These are phyloP conservation scores for Xenosphaeropsis pyriputrescens DNA, from an alignment of 2,329 filamentous ascomycete species.

Conservation along the genomic window DNA sequence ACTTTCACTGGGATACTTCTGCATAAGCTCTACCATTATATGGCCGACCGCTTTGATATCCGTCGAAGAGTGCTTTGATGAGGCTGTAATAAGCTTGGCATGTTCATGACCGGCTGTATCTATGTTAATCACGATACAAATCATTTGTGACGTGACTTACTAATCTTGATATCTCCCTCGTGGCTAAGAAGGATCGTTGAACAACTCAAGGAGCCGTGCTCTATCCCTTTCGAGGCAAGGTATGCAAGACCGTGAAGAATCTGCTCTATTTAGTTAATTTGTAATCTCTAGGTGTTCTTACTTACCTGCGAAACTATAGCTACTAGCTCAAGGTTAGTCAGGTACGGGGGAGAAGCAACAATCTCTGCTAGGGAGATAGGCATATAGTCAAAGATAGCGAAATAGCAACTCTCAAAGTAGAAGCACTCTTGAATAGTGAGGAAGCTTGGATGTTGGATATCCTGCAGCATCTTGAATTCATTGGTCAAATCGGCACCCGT, in stretches of 20 bases:
- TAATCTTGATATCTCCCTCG: conserved; percentile 8
- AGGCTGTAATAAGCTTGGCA: background rate
- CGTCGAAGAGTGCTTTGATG: background rate
- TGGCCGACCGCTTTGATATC: background rate
- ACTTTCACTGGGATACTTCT: conserved; percentile 18
- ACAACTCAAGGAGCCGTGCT: conserved; percentile 7
- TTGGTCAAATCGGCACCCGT: background rate
- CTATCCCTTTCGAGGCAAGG: conserved; percentile 5
- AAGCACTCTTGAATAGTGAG: background rate
- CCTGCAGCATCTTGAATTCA: background rate
- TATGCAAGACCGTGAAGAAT: conserved; percentile 5
- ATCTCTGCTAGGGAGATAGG: conserved; percentile 8
- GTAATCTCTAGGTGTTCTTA: conserved; percentile 1
- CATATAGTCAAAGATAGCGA: conserved; percentile 8
- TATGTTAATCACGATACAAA: background rate
- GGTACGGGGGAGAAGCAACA: conserved; percentile 5
- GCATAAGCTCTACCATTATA: conserved; percentile 19
- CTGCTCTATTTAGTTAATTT: conserved; percentile 5
- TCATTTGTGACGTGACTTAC: background rate
- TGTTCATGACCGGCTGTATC: conserved; percentile 1
- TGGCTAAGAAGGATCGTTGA: conserved; percentile 7
- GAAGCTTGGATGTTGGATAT: background rate
- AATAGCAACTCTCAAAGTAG: conserved; percentile 1
- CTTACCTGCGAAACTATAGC: conserved; percentile 8
- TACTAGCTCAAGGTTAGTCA: conserved; percentile 4